phyloP scores from a whole-genome alignment of 1,284 basidiomycete genomes.

The Tilletia caries region DNA sequence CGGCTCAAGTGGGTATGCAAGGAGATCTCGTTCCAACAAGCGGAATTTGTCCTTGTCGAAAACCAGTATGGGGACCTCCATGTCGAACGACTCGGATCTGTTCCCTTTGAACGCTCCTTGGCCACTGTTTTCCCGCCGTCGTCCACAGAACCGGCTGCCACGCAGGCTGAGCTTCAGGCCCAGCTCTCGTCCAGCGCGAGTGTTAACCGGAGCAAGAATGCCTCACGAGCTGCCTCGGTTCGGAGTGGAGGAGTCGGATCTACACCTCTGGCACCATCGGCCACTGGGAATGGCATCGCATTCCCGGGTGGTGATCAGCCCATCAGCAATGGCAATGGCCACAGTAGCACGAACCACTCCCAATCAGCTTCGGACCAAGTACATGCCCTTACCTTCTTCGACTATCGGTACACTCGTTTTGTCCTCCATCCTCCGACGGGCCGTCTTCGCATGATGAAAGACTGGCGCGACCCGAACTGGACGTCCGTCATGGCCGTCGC shows the following conservation, averaged over 20 bases:
- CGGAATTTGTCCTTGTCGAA: constrained; percentile 77
- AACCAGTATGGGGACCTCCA: constrained; percentile 52
- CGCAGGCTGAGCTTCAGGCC: constrained; percentile 42
- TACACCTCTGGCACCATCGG: background rate
- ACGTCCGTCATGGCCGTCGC: constrained; percentile 58
- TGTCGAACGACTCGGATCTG: constrained; percentile 32
- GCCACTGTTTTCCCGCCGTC: constrained; percentile 48
- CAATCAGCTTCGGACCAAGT: background rate
- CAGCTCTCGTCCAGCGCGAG: constrained; percentile 7
- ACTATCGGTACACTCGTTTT: constrained; percentile 82
- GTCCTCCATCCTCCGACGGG: constrained; percentile 80
- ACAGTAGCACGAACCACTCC: too few relatives aligned
- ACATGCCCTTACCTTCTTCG: constrained; percentile 54
- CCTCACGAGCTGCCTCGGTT: constrained; percentile 24
- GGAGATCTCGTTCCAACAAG: constrained; percentile 77
- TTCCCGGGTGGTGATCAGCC: background rate
- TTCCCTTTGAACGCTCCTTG: constrained; percentile 49
- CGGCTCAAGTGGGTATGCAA: constrained; percentile 84
- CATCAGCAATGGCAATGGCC: background rate
- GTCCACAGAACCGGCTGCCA: constrained; percentile 46
- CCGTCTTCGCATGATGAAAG: constrained; percentile 74
- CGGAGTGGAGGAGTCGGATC: background rate
- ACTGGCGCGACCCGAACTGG: constrained; percentile 88
- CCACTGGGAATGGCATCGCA: constrained; percentile 2
- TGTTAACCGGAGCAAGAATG: constrained; percentile 21